These are phyloP conservation scores for Fusarium floridanum DNA, from an alignment of 2,329 filamentous ascomycete species.

Conservation along the genomic window DNA sequence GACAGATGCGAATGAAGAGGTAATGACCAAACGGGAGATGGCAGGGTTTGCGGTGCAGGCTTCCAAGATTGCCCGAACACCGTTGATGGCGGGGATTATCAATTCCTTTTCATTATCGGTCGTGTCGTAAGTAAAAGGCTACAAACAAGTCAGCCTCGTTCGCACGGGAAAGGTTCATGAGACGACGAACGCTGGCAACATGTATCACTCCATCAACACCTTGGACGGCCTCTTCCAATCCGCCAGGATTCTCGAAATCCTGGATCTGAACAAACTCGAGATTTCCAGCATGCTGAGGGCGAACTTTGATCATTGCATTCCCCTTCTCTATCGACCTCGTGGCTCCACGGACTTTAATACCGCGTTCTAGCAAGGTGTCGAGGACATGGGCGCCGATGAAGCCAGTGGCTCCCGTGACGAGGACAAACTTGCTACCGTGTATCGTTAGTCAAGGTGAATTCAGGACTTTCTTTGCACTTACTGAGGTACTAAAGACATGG, in stretches of 20 bases:
- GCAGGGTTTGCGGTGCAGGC: slow-evolving; percentile 43
- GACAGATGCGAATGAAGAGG: slow-evolving; percentile 77
- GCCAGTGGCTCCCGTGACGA: slow-evolving; percentile 45
- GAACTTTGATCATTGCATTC: slow-evolving; percentile 52
- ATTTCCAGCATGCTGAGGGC: slow-evolving; percentile 50
- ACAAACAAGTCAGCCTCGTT: background rate
- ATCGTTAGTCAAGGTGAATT: background rate
- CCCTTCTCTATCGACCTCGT: slow-evolving; percentile 49
- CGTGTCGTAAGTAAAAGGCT: slow-evolving; percentile 60
- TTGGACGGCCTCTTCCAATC: slow-evolving; percentile 54
- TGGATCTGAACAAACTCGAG: slow-evolving; percentile 58
- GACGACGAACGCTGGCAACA: slow-evolving; percentile 55
- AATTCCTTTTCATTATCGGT: slow-evolving; percentile 60
- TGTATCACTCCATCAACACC: slow-evolving; percentile 60
- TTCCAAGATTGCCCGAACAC: slow-evolving; percentile 57
- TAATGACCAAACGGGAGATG: slow-evolving; percentile 63
- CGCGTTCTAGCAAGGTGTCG: slow-evolving; percentile 47
- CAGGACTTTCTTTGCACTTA: too few relatives aligned
- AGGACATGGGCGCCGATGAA: slow-evolving; percentile 54
- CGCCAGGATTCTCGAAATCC: slow-evolving; percentile 56
- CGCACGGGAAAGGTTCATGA: fast-evolving
- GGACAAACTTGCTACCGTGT: slow-evolving; percentile 20
- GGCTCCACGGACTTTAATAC: slow-evolving; percentile 49
- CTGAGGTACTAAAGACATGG: background rate
- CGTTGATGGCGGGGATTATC: slow-evolving; percentile 60